Conservation (phyloP, 1,139 yeast species). For the Magnusiomyces magnusii region DNA sequence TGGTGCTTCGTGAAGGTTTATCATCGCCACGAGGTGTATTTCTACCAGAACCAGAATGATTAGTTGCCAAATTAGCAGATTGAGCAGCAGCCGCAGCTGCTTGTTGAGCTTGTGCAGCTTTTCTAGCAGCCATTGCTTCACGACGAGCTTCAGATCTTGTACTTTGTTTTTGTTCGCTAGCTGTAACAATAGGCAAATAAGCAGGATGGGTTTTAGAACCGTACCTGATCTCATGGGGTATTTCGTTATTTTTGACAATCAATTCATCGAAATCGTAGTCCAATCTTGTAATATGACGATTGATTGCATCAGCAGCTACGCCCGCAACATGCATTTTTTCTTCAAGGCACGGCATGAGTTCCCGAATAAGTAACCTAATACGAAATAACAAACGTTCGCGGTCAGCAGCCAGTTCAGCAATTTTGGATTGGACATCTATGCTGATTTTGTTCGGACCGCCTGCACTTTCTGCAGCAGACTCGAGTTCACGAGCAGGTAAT, state of each 20-base stretch:
- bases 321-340: constrained; percentile 98
- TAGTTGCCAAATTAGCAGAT: not conserved
- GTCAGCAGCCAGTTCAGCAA: constrained; percentile 21
- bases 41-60: constrained; percentile 7
- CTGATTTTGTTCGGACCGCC: constrained; percentile 10
- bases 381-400: constrained; percentile 36
- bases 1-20: constrained; percentile 6
- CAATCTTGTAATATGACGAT: constrained; percentile 60
- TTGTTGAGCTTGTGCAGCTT: constrained; percentile 37
- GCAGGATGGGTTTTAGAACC: constrained; percentile 91
- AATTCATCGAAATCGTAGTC: constrained; percentile 72
- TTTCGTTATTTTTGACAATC: constrained; percentile 56
- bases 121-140: constrained; percentile 87
- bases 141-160: constrained; percentile 60
- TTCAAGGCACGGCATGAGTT: constrained; percentile 85
- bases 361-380: constrained; percentile 40
- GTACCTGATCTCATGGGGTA: constrained; percentile 47
- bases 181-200: constrained; percentile 40
- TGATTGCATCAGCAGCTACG: constrained; percentile 73
- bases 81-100: constrained; percentile 6
- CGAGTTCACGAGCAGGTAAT: not conserved
- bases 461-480: constrained; percentile 15
- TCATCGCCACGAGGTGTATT: constrained; percentile 14
- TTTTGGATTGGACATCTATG: constrained; percentile 3
- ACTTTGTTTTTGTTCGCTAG: constrained; percentile 22